Evolutionary conservation across 202 grass and related monocot species (phyloP), one percentile per base, ranked within the genome.

Genomic region (Elaeis oleifera): DNA sequence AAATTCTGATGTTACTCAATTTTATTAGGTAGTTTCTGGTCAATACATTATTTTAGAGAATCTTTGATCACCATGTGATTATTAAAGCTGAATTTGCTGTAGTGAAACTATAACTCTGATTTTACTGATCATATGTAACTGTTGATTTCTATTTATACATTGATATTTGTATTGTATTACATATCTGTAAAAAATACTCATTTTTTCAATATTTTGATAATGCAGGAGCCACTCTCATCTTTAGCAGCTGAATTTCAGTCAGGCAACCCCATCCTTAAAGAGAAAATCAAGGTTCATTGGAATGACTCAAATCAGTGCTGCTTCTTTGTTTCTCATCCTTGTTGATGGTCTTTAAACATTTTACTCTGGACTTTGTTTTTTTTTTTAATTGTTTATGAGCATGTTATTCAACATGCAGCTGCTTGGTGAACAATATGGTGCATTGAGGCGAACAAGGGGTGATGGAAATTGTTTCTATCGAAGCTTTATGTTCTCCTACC

Each of bases 381-480:
- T 60, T 58, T 82, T 80, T 24, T 24, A 1, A 23, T 76, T 68
- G 74, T 84, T 21, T 69, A 28, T 27, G 60, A 66, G n/a, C 80
- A 59, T 74, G 21, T 69, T 70, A 16, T 72, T 84, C 78, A 53
- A 60, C 56, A 39, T 79, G 66, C 75, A 99, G 94, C 71, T 94
- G 72, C 82, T 99, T 67, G 85, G 74, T 48, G 82, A 99, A 64
- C 80, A 99, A 73, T 99, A 94, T 80, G 65, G 55, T 84, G 94
- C 94, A 81, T 79, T 99, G 68, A 92, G 94, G 65, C 71, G 94
- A 71, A 89, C 88, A 54, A 73, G 94, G 32, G 94, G 94, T 71
- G 94, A 99, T 78, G 94, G 94, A 68, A 99, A 92, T 73, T 99
- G 94, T 65, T 99, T 99, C 64, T 99, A 87, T 74, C 88, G 94